Evolutionary conservation across 805 yeast species (phyloP), one percentile per base, ranked within the genome.

Genomic region (Candida sakaeoensis): DNA sequence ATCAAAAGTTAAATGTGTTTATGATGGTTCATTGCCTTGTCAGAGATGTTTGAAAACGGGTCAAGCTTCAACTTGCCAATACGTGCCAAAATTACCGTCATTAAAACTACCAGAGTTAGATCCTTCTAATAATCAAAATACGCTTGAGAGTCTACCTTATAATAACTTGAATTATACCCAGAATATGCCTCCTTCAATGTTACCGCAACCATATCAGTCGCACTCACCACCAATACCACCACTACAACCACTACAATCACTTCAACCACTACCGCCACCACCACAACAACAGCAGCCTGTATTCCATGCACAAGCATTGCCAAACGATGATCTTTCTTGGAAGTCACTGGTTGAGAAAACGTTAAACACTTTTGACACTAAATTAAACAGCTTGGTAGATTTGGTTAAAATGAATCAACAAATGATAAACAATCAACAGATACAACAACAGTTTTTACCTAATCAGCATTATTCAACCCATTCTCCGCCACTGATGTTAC

Each of bases 1-100:
- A 51, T 68, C 82, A 16, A 82, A 82, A 57, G 80, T 81, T 19
- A 79, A 72, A 55, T 82, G 89, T 49, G 70, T 69, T 27, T 78
- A 78, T 50, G 49, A 62, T 5, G 64, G 61, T 2, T 47, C 57
- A 2, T 58, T 74, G 38, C 80, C 82, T 1, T 82, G 89, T 54
- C 74, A 72, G 45, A 54, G 85, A 41, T 82, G 89, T 53, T 47
- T 64, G 12, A 68, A 70, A 27, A 68, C 63, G 14, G 75, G 75
- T 13, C 64, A 75, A 21, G 72, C 70, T 3, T 45, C 51, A 13
- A 51, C 51, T 33, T 82, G 88, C 50, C 72, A 74, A 22, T 80
- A 74, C 55, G 79, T 77, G 34, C 71, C 73, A 37, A 77, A 74
- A 45, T 62, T 77, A 3, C 80, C 82, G 2, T 55, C 68, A 3